A percentile compares a stretch with the other conserved stretches of the same genome.
Conservation (phyloP, 352 stramenopile species). For the Phytophthora multivora region DNA sequence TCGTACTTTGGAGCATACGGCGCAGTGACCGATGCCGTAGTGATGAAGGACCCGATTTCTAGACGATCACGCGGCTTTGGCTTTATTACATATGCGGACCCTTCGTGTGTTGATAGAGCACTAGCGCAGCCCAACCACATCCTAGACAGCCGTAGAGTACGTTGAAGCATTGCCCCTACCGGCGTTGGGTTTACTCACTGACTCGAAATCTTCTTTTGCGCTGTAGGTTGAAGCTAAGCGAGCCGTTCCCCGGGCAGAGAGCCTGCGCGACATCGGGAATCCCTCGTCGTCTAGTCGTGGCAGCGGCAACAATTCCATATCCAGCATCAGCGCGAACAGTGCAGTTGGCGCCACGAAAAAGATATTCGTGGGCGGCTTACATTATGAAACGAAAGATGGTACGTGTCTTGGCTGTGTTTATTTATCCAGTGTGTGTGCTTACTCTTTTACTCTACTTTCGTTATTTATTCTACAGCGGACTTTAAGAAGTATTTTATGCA, state of each 20-base stretch:
- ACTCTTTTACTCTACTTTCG: no score
- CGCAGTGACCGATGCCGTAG: constrained; percentile 89
- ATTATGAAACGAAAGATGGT: constrained; percentile 95
- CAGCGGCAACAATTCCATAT: constrained; percentile 55
- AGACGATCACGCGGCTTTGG: constrained; percentile 90
- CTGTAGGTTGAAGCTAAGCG: constrained; percentile 91
- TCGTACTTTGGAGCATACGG: constrained; percentile 91
- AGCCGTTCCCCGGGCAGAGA: constrained; percentile 88
- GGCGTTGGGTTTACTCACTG: constrained; percentile 2
- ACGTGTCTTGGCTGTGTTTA: constrained; percentile 15
- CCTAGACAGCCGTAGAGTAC: constrained; percentile 87
- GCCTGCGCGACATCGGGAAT: constrained; percentile 66
- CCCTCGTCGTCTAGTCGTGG: constrained; percentile 52
- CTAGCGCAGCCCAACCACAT: constrained; percentile 90
- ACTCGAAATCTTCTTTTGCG: constrained; percentile 24
- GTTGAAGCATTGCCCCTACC: constrained; percentile 12
- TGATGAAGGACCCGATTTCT: constrained; percentile 94
- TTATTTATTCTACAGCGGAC: constrained; percentile 48
- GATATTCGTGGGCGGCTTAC: constrained; percentile 92
- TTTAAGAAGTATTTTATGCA: constrained; percentile 94
- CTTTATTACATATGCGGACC: constrained; percentile 94
- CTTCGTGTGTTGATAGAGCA: constrained; percentile 87
- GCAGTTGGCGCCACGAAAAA: constrained; percentile 87
- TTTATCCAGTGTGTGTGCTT: no score
- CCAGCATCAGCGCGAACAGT: constrained; percentile 58